Conservation (phyloP, 352 stramenopile genomes). For the Phytophthora fragariae region DNA sequence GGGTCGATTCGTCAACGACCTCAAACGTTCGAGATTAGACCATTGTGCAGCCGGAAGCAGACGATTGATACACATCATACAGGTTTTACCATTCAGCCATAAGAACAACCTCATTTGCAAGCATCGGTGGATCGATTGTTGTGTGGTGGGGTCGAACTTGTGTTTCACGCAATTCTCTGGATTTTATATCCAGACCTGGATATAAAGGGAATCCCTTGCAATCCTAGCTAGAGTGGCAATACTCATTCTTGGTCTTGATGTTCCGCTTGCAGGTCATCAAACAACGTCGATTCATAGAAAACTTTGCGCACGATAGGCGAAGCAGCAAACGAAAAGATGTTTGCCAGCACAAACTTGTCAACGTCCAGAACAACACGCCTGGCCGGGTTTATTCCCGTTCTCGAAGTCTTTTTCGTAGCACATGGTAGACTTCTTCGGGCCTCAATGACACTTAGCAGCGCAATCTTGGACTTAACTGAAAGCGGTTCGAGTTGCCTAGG, state of each 20-base stretch:
- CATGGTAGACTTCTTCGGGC: not conserved
- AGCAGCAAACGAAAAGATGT: not conserved
- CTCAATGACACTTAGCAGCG: not conserved
- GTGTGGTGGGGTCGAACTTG: too few relatives aligned
- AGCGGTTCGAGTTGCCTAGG: not conserved
- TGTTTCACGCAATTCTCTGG: not conserved
- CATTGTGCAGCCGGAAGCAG: not conserved
- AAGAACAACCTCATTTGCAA: too few relatives aligned
- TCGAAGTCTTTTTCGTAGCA: not conserved
- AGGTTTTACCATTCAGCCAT: too few relatives aligned
- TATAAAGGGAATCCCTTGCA: not conserved
- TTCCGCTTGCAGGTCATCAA: not conserved
- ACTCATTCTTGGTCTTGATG: not conserved
- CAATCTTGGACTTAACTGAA: not conserved
- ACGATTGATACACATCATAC: too few relatives aligned
- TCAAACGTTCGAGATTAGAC: too few relatives aligned
- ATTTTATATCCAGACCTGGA: not conserved
- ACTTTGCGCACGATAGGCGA: not conserved
- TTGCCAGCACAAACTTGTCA: not conserved
- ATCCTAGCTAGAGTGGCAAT: too few relatives aligned
- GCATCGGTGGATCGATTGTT: too few relatives aligned
- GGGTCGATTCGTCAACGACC: not conserved
- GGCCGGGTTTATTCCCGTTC: not conserved
- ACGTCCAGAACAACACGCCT: not conserved
- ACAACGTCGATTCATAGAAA: not conserved